Evolutionary conservation across 345 rosid species (phyloP).

Genomic region (Rhizophora mangle): DNA sequence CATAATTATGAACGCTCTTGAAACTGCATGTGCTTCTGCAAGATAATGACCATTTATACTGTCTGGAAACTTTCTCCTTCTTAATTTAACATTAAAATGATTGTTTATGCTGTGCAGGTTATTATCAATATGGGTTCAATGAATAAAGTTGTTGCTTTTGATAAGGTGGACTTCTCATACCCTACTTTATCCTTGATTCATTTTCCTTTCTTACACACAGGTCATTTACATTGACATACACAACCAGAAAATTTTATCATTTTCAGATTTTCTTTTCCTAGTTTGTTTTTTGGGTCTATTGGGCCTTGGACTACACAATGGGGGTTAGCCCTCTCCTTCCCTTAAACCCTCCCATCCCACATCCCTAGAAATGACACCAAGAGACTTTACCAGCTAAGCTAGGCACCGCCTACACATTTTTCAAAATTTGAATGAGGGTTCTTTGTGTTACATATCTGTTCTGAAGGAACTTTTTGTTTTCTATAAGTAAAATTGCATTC

Average conservation of each 20-base stretch:
- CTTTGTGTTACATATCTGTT: not conserved
- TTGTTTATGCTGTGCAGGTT: constrained; percentile 48
- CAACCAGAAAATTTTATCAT: not conserved
- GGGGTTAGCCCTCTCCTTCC: too few relatives aligned
- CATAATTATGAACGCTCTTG: too few relatives aligned
- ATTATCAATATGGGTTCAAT: constrained; percentile 70
- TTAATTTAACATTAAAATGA: not conserved
- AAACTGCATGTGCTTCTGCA: not conserved
- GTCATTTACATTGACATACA: not conserved
- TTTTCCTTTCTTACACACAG: not conserved
- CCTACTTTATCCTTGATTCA: not conserved
- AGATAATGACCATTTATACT: not conserved
- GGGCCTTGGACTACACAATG: too few relatives aligned
- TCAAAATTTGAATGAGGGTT: too few relatives aligned
- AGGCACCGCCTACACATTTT: too few relatives aligned
- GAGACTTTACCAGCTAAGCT: too few relatives aligned
- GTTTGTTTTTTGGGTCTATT: too few relatives aligned
- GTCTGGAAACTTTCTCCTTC: not conserved
- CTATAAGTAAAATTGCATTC: not conserved
- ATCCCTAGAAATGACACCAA: too few relatives aligned
- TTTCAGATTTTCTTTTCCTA: too few relatives aligned
- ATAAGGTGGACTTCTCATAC: constrained; percentile 49
- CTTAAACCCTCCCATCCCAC: too few relatives aligned
- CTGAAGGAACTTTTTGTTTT: not conserved
- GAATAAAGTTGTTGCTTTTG: constrained; percentile 72